Evolutionary conservation across 2,329 filamentous ascomycete species (phyloP), one percentile per base, ranked within the genome.

Genomic region (Aspergillus sclerotialis): DNA sequence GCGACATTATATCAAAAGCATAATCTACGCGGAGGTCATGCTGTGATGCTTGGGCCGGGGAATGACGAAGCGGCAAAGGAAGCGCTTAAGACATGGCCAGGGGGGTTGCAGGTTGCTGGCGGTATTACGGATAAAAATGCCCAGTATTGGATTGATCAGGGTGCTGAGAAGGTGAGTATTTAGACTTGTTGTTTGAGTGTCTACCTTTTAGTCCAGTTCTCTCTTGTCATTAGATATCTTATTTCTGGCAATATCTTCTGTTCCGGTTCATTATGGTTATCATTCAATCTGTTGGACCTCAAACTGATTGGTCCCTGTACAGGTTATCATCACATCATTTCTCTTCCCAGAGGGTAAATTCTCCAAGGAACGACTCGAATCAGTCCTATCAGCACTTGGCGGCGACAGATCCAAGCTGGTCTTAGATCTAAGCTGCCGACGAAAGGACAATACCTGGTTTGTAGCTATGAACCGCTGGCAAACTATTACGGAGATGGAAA

Each of bases 401-500:
- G 80, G 81, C 34, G 82, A 94, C 56, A 86, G 72, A 56, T 67
- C 70, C 31, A 92, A 85, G 63, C 77, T 98, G 31, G 90, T 98
- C 46, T 89, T 98, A 57, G 92, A 98, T 56, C 75, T 98, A 15
- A 94, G 88, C 63, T 98, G 92, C 58, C 79, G 92, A 33, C 73
- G 80, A 38, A 81, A 80, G 40, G 83, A 73, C 24, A 70, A 81
- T 36, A 81, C 69, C 25, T 98, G 92, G 92, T 88, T 84, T 52
- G 92, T 98, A n/a, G 90, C 92, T 36, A 98, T 94, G 82, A 86
- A 98, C 63, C 94, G 94, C 61, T 98, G 92, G 92, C 92, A 96
- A 70, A 94, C 87, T 1, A 82, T 96, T 36, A 96, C 92, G 2
- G 86, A 95, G 53, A 94, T 94, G 80, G 87, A 95, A 58, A 79